Conservation (phyloP, 768 basidiomycete genomes). For the Filobasidium wieringae region DNA sequence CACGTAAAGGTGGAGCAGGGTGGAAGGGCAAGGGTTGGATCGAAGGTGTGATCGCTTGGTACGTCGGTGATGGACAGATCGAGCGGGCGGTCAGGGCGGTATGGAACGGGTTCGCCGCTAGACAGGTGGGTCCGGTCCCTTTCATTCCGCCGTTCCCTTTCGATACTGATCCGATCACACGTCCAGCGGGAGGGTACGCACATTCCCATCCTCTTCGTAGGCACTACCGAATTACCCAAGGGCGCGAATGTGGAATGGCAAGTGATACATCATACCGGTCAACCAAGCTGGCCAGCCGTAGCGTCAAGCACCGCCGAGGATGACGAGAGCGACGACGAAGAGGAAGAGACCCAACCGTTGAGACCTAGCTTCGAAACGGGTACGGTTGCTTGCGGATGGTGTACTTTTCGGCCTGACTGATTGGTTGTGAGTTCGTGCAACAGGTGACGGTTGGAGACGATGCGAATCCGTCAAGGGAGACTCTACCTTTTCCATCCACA, state of each 20-base stretch:
- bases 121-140: conserved; percentile 2
- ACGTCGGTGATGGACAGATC: conserved; percentile 34
- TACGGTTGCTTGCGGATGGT: background rate
- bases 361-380: background rate
- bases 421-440: background rate
- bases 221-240: conserved; percentile 36
- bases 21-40: conserved; percentile 50
- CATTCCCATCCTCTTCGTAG: conserved; percentile 31
- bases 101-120: conserved; percentile 22
- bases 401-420: background rate
- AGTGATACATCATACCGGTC: conserved; percentile 36
- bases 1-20: conserved; percentile 44
- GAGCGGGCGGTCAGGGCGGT: conserved; percentile 16
- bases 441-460: background rate
- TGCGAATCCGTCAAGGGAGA: background rate
- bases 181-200: conserved; percentile 18
- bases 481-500: conserved; percentile 5
- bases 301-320: background rate
- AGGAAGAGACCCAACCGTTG: background rate
- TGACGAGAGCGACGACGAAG: conserved; percentile 6
- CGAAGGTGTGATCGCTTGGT: conserved; percentile 63
- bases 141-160: background rate
- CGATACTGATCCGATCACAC: background rate
- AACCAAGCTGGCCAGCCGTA: background rate
- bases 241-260: conserved; percentile 42